phyloP scores from a whole-genome alignment of 257 asterid genomes.

The Cordia subcordata region DNA sequence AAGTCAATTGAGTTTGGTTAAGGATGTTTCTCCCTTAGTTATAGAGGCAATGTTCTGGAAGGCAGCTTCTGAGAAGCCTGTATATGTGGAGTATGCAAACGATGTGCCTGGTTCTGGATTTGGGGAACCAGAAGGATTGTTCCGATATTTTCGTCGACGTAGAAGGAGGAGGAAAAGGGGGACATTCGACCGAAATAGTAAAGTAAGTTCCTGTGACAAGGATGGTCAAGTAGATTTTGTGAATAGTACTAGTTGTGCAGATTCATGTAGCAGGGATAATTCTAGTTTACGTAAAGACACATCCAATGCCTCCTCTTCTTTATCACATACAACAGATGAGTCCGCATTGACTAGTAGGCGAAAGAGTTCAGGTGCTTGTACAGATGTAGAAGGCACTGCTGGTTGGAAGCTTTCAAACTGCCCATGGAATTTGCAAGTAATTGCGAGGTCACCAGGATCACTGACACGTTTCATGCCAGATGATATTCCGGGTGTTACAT shows the following conservation, averaged over 20 bases:
- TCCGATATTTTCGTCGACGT: slow-evolving; percentile 41
- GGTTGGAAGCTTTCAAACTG: slow-evolving; percentile 97
- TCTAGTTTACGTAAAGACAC: slow-evolving; percentile 30
- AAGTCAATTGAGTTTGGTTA: slow-evolving; percentile 58
- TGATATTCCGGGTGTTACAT: slow-evolving; percentile 99
- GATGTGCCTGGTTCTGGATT: slow-evolving; percentile 98
- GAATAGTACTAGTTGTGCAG: slow-evolving; percentile 31
- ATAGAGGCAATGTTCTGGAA: slow-evolving; percentile 91
- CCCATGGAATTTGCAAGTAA: slow-evolving; percentile 96
- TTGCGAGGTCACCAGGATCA: slow-evolving; percentile 93
- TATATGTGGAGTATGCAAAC: slow-evolving; percentile 90
- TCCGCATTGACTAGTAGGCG: slow-evolving; percentile 28
- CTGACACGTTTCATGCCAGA: slow-evolving; percentile 97
- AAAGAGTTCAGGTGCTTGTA: slow-evolving; percentile 30
- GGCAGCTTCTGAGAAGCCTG: slow-evolving; percentile 77
- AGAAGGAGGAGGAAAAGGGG: slow-evolving; percentile 64
- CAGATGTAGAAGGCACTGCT: slow-evolving; percentile 75
- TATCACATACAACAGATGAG: slow-evolving; percentile 25
- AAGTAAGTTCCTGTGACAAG: slow-evolving; percentile 32
- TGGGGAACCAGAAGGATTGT: slow-evolving; percentile 76
- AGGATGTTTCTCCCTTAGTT: slow-evolving; percentile 72
- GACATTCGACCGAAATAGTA: slow-evolving; percentile 55
- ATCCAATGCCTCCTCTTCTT: slow-evolving; percentile 20
- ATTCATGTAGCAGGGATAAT: slow-evolving; percentile 28
- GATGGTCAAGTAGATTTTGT: slow-evolving; percentile 34